These are phyloP conservation scores for Coemansia sp. DNA, from an alignment of 192 early-diverging fungal genomes.

Conservation along the genomic window DNA sequence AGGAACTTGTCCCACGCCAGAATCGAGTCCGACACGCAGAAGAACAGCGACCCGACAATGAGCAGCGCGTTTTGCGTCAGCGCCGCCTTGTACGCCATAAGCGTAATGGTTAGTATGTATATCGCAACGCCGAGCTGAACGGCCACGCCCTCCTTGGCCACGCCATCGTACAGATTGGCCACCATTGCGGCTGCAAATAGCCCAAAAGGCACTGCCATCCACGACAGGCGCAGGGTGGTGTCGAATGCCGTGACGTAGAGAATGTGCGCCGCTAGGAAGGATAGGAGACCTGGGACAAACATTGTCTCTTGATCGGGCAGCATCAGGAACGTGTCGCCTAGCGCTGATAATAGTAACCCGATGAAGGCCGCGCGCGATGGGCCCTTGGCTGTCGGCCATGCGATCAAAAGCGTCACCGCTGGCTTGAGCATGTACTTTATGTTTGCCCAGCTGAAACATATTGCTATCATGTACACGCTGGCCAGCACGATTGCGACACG, in stretches of 20 bases:
- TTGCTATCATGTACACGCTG: constrained; percentile 25
- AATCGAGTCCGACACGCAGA: constrained; percentile 48
- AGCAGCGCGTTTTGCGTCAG: constrained; percentile 25
- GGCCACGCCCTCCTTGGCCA: constrained; percentile 17
- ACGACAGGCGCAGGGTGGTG: constrained; percentile 10
- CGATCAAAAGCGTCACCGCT: constrained; percentile 35
- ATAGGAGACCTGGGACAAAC: constrained; percentile 42
- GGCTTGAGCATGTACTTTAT: constrained; percentile 45
- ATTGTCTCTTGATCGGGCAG: constrained; percentile 23
- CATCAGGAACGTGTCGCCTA: constrained; percentile 44
- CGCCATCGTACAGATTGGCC: constrained; percentile 16
- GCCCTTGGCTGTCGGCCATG: constrained; percentile 14
- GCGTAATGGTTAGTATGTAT: constrained; percentile 27
- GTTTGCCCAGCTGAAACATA: constrained; percentile 11
- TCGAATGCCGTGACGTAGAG: constrained; percentile 29
- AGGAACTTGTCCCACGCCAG: constrained; percentile 48
- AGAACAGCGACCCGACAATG: constrained; percentile 32
- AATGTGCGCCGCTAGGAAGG: constrained; percentile 44
- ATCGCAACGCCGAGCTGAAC: constrained; percentile 41
- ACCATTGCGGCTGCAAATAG: constrained; percentile 30
- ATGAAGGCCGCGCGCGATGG: constrained; percentile 9
- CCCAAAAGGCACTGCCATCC: constrained; percentile 24
- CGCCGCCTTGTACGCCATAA: constrained; percentile 41
- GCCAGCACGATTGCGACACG: constrained; percentile 9
- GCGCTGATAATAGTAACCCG: constrained; percentile 33